Conservation (phyloP, 2,329 filamentous ascomycete species). For the Fusarium aywerte region DNA sequence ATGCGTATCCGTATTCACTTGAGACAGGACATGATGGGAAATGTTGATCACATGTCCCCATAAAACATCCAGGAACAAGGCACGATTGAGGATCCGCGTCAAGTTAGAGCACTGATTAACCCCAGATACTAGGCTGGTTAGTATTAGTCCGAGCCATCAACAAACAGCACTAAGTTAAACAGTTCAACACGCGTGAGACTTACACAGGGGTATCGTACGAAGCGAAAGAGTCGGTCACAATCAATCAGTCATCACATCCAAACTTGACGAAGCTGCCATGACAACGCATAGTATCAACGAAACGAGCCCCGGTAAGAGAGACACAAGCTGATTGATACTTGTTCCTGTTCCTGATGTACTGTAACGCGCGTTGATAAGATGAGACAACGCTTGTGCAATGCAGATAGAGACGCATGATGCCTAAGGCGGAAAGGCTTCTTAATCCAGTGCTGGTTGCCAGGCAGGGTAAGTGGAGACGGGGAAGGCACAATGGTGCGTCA, state of each 20-base stretch:
- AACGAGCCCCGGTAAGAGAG: conserved; percentile 5
- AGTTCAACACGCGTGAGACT: conserved; percentile 19
- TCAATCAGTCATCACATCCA: conserved; percentile 9
- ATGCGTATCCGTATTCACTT: background rate
- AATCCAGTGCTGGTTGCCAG: conserved; percentile 39
- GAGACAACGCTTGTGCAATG: conserved; percentile 32
- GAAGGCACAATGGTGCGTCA: conserved; percentile 45
- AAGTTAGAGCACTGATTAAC: conserved; percentile 16
- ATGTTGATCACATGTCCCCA: background rate
- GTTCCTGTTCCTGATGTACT: conserved; percentile 33
- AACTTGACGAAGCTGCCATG: conserved; percentile 23
- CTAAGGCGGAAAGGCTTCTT: conserved; percentile 45
- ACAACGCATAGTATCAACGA: conserved; percentile 19
- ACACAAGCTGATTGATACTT: conserved; percentile 23
- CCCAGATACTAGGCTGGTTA: conserved; percentile 4
- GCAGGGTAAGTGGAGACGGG: conserved; percentile 41
- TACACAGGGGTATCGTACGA: conserved; percentile 15
- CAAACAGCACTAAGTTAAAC: conserved; percentile 8
- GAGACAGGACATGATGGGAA: background rate
- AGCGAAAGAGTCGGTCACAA: conserved; percentile 4
- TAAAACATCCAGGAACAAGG: conserved; percentile 16
- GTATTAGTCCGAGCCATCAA: conserved; percentile 16
- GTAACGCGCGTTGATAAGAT: conserved; percentile 27
- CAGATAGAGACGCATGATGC: conserved; percentile 33
- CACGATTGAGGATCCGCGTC: conserved; percentile 15